Base-by-base conservation (phyloP, 2,329 filamentous ascomycete genomes). In the Calonectria hongkongensis region DNA sequence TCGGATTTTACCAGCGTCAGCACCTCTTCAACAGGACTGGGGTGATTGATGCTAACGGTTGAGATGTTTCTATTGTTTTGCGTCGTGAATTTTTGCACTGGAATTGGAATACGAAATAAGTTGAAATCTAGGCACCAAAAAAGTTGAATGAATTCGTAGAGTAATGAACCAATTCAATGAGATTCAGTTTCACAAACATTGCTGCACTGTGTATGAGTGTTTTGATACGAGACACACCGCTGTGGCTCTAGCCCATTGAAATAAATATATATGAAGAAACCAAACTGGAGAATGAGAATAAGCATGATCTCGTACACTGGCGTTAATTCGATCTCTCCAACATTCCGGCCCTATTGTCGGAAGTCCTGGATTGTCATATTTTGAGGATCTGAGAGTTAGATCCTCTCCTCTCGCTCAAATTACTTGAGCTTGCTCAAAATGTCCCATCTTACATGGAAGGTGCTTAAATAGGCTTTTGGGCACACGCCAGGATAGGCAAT, bases 1-100 rank as follows among this genome's bases (percentile, higher is more conserved):
- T 25, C 58, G 33, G 67, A 36, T 36, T 36, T 71, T 21, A 50
- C 36, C 47, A 72, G 43, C 21, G 33, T 64, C 16, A 47, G 63
- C 67, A 64, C 18, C 90, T 83, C 77, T 12, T 68, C 18, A 47
- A 41, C 27, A 15, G 15, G 28, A 47, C 25, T 30, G 27, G 47
- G 62, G 74, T 39, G 58, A 56, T 47, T 25, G 58, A 72, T 72
- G 74, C 76, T 78, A 77, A 78, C 72, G 68, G 21, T 62, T 64
- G 43, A 78, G 72, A 68, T 56, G 41, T 68, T 54, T 36, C 62
- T 41, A 21, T 36, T 30, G 15, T 41, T 51, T 51, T 43, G 45
- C n/a, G 64, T 33, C 43, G 21, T 60, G 28, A 54, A 33, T n/a
- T 63, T 63, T 63, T 28, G 30, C 33, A 28, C 60, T 58, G 39